Evolutionary conservation across 176 grass and related monocot species (phyloP).

Genomic region (Olyra latifolia): DNA sequence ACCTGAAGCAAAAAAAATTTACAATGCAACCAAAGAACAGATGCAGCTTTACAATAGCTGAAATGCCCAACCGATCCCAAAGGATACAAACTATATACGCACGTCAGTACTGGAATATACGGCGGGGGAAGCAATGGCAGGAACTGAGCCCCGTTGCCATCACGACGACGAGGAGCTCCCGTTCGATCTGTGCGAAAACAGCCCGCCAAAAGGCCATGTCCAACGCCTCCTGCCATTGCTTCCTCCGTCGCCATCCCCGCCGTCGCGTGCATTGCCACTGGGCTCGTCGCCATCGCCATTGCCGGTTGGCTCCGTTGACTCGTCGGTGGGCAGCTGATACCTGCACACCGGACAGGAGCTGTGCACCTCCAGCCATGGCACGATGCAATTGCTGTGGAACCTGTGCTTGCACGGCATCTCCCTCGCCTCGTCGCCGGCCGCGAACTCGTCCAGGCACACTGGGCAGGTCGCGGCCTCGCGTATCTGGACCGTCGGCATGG

Average conservation of each 20-base stretch:
- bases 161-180: slow-evolving; percentile 43
- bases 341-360: slow-evolving; percentile 92
- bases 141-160: not conserved
- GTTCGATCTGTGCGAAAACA: slow-evolving; percentile 57
- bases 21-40: slow-evolving; percentile 6
- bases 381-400: slow-evolving; percentile 72
- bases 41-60: slow-evolving; percentile 5
- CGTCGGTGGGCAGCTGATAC: slow-evolving; percentile 66
- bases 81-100: not conserved
- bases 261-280: slow-evolving; percentile 12
- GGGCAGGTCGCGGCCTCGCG: slow-evolving; percentile 53
- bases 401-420: slow-evolving; percentile 87
- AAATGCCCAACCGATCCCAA: not conserved
- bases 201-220: slow-evolving; percentile 52
- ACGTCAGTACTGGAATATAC: not conserved
- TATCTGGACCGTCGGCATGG: slow-evolving; percentile 59
- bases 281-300: not conserved
- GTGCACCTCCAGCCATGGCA: slow-evolving; percentile 86
- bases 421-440: slow-evolving; percentile 51
- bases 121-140: not conserved
- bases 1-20: not conserved
- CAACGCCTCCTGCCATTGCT: slow-evolving; percentile 48
- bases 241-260: slow-evolving; percentile 25
- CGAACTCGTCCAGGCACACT: slow-evolving; percentile 83
- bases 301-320: slow-evolving; percentile 31